These are phyloP conservation scores for Geotrichum reessii DNA, from an alignment of 1,139 yeast species.

Conservation along the genomic window DNA sequence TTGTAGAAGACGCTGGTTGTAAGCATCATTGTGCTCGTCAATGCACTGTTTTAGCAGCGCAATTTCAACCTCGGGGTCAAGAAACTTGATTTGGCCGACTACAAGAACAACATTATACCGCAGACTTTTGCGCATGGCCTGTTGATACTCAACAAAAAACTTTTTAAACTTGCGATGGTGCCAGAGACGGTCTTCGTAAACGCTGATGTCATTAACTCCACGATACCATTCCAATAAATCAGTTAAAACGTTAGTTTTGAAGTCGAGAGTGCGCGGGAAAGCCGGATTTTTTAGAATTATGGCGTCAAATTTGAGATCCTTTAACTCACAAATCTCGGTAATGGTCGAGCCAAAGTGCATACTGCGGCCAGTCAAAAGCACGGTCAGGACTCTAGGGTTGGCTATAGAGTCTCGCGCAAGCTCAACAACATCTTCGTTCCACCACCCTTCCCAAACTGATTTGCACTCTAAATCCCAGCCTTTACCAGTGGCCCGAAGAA, in stretches of 20 bases:
- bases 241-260: conserved; percentile 36
- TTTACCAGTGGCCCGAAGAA: conserved; percentile 35
- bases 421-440: conserved; percentile 41
- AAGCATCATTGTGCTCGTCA: conserved; percentile 32
- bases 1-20: background rate
- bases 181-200: conserved; percentile 42
- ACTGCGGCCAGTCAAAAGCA: conserved; percentile 43
- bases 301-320: conserved; percentile 37
- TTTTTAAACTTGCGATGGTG: conserved; percentile 38
- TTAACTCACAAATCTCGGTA: conserved; percentile 29
- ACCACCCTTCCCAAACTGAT: conserved; percentile 35
- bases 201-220: conserved; percentile 31
- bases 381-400: conserved; percentile 35
- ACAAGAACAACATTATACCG: conserved; percentile 33
- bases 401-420: conserved; percentile 34
- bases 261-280: conserved; percentile 32
- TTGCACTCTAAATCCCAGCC: conserved; percentile 33
- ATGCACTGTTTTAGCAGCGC: conserved; percentile 31
- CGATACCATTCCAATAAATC: conserved; percentile 36
- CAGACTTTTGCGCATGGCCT: conserved; percentile 27
- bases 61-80: conserved; percentile 35
- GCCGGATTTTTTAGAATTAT: conserved; percentile 34
- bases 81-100: conserved; percentile 23
- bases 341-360: conserved; percentile 31
- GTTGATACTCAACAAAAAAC: conserved; percentile 32